Evolutionary conservation across 345 rosid species (phyloP).

Genomic region (Trapa incisa): DNA sequence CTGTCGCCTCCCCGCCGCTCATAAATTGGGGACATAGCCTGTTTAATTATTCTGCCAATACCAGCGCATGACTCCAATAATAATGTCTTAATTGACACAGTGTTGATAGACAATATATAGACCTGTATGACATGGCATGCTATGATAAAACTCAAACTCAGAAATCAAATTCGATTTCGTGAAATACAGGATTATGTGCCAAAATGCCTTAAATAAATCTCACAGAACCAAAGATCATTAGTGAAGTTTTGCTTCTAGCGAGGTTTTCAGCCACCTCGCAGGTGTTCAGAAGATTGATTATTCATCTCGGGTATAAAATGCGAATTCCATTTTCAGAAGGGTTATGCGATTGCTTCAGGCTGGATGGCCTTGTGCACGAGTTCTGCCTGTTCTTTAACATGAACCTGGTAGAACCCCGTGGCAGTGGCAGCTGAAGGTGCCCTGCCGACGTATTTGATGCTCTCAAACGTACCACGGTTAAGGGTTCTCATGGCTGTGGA

Average conservation of each 20-base stretch:
- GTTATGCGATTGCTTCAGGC: conserved; percentile 6
- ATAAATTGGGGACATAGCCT: too few species aligned
- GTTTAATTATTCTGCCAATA: too few species aligned
- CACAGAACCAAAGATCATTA: background rate
- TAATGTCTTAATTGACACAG: too few species aligned
- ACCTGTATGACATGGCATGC: too few species aligned
- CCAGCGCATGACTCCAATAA: too few species aligned
- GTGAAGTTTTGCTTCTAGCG: background rate
- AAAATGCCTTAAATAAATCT: too few species aligned
- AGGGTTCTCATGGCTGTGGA: conserved; percentile 7
- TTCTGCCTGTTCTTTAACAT: conserved; percentile 11
- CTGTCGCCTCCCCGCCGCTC: too few species aligned
- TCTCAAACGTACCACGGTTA: conserved; percentile 11
- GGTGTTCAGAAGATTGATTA: background rate
- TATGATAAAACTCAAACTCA: too few species aligned
- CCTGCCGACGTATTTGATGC: conserved; percentile 12
- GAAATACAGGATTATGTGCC: too few species aligned
- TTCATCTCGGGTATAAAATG: background rate
- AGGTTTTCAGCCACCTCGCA: background rate
- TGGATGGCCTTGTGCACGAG: conserved; percentile 13
- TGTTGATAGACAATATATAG: too few species aligned
- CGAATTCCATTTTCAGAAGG: background rate
- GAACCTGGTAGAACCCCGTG: conserved; percentile 13
- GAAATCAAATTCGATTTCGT: too few species aligned
- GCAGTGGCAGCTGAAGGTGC: conserved; percentile 17